Evolutionary conservation across 106 monocot species (phyloP), one percentile per base, ranked within the genome.

Genomic region (Agapanthus africanus): DNA sequence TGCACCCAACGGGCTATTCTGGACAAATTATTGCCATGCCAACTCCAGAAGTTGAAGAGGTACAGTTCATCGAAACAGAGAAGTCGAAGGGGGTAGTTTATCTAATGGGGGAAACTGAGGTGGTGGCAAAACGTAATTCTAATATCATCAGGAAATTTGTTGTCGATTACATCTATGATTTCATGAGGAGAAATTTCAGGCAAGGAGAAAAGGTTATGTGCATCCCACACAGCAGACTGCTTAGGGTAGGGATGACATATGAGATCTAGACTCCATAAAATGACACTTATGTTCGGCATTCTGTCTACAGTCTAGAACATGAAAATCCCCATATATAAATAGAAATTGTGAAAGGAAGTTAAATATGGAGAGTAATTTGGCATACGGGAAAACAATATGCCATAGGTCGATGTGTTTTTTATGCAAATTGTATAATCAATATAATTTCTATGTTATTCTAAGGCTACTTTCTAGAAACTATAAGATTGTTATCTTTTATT

Each of bases 61-160:
- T 31, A 22, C 68, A 81, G 46, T 85, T 81, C 37, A 49, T 85
- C 42, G 63, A 85, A 54, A 81, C 71, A 19, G 77, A 81, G 26
- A 74, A 78, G 78, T 80, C 81, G 68, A 81, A 81, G 32, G 85
- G 81, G 19, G 75, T 85, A 18, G 80, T 85, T 1, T 81, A 81
- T 60, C 49, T 85, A 0, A 32, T 81, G 14, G 85, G 81, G 54
- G 85, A 85, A 71, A 67, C 70, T 6, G 78, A 85, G 54, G 81
- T 85, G 31, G 65, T 81, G 21, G 81, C 85, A 22, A 39, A 56
- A 5, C 23, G 52, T 7, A 67, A 63, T 59, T 85, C 85, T 11
- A 70, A 59, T 25, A 54, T 85, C 11, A 69, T 74, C 54, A 85
- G 81, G 71, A 74, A 35, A 71, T 31, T 78, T n/a, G 37, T 72